Percentiles rank a stretch among this genome's conserved stretches.
Evolutionary conservation across 2,329 filamentous ascomycete species (phyloP).

Genomic region (Aspergillus fijiensis): DNA sequence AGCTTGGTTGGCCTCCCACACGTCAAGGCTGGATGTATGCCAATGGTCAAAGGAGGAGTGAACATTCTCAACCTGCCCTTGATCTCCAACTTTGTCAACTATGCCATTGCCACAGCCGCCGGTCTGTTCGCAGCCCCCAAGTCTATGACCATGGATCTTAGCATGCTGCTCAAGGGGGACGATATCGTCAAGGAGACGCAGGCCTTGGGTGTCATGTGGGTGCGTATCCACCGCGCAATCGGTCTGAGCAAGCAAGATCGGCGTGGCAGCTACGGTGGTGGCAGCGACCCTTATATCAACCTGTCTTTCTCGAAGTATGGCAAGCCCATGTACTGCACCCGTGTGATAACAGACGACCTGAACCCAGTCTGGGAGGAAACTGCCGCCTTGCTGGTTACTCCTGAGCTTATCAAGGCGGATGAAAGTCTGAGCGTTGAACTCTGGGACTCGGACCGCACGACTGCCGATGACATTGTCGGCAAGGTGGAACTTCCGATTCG

Average conservation of each 20-base stretch:
- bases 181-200: constrained; percentile 83
- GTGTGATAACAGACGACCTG: constrained; percentile 90
- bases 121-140: constrained; percentile 94
- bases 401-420: constrained; percentile 87
- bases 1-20: constrained; percentile 93
- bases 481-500: constrained; percentile 93
- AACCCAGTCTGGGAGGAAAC: constrained; percentile 93
- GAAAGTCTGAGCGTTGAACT: constrained; percentile 92
- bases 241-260: constrained; percentile 89
- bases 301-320: constrained; percentile 93
- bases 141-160: constrained; percentile 86
- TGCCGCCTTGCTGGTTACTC: constrained; percentile 78
- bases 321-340: constrained; percentile 96
- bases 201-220: constrained; percentile 85
- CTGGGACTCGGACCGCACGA: constrained; percentile 92
- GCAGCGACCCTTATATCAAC: constrained; percentile 94
- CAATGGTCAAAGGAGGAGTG: constrained; percentile 85
- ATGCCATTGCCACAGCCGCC: constrained; percentile 81
- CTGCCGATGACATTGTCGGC: constrained; percentile 90
- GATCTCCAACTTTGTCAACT: constrained; percentile 96
- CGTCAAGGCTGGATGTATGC: constrained; percentile 83
- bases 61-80: constrained; percentile 89
- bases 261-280: constrained; percentile 78
- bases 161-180: constrained; percentile 87
- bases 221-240: constrained; percentile 83